A percentile compares a stretch with the other conserved stretches of the same genome.
These are phyloP conservation scores for Silene uniflora DNA, from an alignment of 148 eudicot genomes.

Conservation along the genomic window DNA sequence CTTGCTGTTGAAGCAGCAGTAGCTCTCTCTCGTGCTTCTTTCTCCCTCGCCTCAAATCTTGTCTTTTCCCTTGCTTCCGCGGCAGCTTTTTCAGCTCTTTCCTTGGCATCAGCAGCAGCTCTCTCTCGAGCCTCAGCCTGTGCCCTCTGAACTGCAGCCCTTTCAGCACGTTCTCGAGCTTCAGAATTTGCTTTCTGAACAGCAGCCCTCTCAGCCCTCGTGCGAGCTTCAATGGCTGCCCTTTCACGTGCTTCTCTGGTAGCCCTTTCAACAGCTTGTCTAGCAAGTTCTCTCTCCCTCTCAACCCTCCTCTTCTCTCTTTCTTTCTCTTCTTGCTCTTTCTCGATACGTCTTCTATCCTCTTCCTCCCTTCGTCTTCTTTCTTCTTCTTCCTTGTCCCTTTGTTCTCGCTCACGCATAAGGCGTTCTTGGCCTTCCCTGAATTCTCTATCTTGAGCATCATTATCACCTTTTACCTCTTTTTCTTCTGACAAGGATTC, in stretches of 20 bases:
- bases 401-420: conserved; percentile 55
- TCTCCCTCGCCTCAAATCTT: conserved; percentile 61
- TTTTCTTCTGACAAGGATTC: conserved; percentile 56
- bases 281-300: conserved; percentile 64
- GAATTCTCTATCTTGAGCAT: conserved; percentile 52
- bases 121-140: conserved; percentile 95
- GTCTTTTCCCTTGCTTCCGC: conserved; percentile 71
- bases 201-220: conserved; percentile 66
- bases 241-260: conserved; percentile 90
- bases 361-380: conserved; percentile 38
- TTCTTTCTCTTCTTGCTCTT: conserved; percentile 58
- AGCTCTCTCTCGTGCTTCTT: conserved; percentile 58
- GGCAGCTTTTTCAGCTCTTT: conserved; percentile 77
- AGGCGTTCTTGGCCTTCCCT: conserved; percentile 64
- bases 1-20: conserved; percentile 57
- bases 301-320: conserved; percentile 52
- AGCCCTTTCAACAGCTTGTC: conserved; percentile 97
- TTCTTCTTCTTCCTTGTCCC: conserved; percentile 72
- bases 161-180: conserved; percentile 82
- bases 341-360: conserved; percentile 63
- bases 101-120: conserved; percentile 83
- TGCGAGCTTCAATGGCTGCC: conserved; percentile 73
- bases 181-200: conserved; percentile 68
- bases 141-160: conserved; percentile 78
- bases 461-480: conserved; percentile 45